These are phyloP conservation scores for Xanthoceras sorbifolium DNA, from an alignment of 345 rosid species.

Conservation along the genomic window DNA sequence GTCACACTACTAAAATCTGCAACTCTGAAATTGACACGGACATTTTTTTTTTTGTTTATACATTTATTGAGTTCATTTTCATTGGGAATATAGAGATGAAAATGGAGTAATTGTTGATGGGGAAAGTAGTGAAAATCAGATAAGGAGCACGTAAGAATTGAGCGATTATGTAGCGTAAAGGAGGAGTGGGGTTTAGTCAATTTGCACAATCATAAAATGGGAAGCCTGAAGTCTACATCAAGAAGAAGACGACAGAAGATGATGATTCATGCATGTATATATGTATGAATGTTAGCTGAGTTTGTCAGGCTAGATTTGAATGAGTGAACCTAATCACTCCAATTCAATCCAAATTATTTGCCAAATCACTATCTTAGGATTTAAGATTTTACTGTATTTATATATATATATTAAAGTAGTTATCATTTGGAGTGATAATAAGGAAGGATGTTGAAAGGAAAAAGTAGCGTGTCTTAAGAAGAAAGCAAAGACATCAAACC, in stretches of 20 bases:
- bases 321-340: neutral
- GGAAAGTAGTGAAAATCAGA: conserved; percentile 7
- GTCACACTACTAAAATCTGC: too few species aligned
- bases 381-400: conserved; percentile 9
- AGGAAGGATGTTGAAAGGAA: neutral
- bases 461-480: conserved; percentile 7
- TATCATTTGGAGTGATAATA: conserved; percentile 3
- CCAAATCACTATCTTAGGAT: conserved; percentile 7
- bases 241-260: neutral
- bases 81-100: neutral
- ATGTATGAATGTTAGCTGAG: neutral
- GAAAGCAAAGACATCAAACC: conserved; percentile 15
- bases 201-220: neutral
- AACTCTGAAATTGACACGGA: too few species aligned
- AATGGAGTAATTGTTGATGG: conserved; percentile 12
- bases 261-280: conserved; percentile 6
- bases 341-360: neutral
- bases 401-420: too few species aligned
- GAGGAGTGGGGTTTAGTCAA: too few species aligned
- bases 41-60: too few species aligned
- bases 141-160: neutral
- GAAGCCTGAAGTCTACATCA: conserved; percentile 22
- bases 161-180: neutral
- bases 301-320: neutral
- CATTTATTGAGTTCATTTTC: neutral